A percentile compares a stretch with the other conserved stretches of the same genome.
These are phyloP conservation scores for Polysphondylium violaceum DNA, from an alignment of 78 protist species.

Conservation along the genomic window DNA sequence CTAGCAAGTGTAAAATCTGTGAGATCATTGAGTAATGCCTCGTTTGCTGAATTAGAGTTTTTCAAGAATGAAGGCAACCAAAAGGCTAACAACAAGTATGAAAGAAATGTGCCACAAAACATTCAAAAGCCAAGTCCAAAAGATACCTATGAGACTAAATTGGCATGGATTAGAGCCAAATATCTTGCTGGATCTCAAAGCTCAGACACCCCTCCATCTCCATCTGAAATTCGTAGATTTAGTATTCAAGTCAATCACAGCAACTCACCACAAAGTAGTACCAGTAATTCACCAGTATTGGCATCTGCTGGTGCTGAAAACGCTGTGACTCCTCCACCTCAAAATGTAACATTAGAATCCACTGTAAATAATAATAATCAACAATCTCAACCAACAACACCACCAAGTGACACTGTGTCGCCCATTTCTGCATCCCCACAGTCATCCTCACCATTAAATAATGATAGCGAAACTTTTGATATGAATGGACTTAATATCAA, in stretches of 20 bases:
- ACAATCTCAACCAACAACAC: not conserved
- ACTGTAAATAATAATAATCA: not conserved
- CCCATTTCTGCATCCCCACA: not conserved
- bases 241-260: not conserved
- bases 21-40: constrained; percentile 13
- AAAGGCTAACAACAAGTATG: constrained; percentile 32
- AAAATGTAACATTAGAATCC: constrained; percentile 21
- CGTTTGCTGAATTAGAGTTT: not conserved
- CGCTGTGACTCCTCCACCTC: not conserved
- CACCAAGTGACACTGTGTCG: not conserved
- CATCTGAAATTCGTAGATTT: not conserved
- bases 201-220: not conserved
- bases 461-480: not conserved
- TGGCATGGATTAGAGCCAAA: constrained; percentile 65
- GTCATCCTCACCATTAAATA: not conserved
- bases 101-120: constrained; percentile 33
- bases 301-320: not conserved
- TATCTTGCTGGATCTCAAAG: constrained; percentile 1
- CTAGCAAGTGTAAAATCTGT: constrained; percentile 22
- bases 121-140: constrained; percentile 26
- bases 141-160: constrained; percentile 33
- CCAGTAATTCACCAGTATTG: constrained; percentile 25
- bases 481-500: constrained; percentile 1
- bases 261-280: constrained; percentile 2
- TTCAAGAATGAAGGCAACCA: constrained; percentile 19